Percentiles rank a stretch among this genome's conserved stretches.
Evolutionary conservation across 164 flowering plant species (phyloP).

Genomic region (Vitis amurensis): DNA sequence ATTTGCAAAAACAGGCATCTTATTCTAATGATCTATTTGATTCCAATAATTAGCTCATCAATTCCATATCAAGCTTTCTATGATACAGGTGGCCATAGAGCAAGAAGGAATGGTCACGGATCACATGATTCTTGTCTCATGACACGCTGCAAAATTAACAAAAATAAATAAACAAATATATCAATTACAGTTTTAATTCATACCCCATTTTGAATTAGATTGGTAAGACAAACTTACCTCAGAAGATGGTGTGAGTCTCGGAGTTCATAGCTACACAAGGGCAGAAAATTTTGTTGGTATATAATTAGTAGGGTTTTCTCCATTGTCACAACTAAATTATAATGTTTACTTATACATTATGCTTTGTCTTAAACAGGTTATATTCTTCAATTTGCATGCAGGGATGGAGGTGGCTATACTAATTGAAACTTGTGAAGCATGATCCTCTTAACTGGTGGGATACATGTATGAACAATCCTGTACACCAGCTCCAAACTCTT

Average conservation of each 20-base stretch:
- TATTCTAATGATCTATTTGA: neutral
- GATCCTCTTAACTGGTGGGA: slow-evolving; percentile 18
- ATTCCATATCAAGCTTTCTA: neutral
- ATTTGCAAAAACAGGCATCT: neutral
- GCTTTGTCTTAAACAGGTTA: slow-evolving; percentile 63
- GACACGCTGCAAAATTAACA: slow-evolving; percentile 32
- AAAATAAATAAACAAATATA: neutral
- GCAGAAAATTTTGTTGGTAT: neutral
- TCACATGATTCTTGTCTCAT: slow-evolving; percentile 38
- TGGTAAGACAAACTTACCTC: slow-evolving; percentile 28
- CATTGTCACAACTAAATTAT: neutral
- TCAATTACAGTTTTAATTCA: too few species aligned
- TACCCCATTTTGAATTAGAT: neutral
- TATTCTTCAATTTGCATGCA: slow-evolving; percentile 54
- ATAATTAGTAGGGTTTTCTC: neutral
- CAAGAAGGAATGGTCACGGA: slow-evolving; percentile 53
- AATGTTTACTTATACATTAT: slow-evolving; percentile 51
- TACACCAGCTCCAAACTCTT: slow-evolving; percentile 21
- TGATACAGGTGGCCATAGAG: too few species aligned
- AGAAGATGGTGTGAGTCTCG: slow-evolving; percentile 48
- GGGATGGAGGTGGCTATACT: slow-evolving; percentile 67
- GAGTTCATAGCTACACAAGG: slow-evolving; percentile 48
- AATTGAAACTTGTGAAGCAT: slow-evolving; percentile 47
- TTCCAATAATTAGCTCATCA: too few species aligned
- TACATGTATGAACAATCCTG: slow-evolving; percentile 15